Conservation (phyloP, 305 asterid genomes). For the Fraxinus latifolia region DNA sequence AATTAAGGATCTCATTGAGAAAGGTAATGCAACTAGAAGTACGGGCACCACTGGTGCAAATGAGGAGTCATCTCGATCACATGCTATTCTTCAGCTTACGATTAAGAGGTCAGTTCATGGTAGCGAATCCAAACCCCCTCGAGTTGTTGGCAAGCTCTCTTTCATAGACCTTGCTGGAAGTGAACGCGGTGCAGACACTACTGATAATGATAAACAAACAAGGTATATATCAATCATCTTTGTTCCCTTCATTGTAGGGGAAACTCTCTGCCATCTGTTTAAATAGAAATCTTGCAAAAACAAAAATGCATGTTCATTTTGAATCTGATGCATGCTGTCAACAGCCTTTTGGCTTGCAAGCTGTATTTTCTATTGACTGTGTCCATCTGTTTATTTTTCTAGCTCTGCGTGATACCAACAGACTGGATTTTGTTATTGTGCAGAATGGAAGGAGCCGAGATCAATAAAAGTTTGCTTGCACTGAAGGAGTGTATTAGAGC, state of each 20-base stretch:
- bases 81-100: conserved; percentile 94
- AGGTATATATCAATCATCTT: conserved; percentile 43
- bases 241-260: not conserved
- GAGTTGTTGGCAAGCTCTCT: conserved; percentile 91
- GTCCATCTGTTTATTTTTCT: not conserved
- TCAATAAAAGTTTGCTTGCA: conserved; percentile 94
- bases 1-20: conserved; percentile 89
- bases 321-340: conserved; percentile 3
- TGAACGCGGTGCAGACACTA: conserved; percentile 99
- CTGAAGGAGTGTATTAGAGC: conserved; percentile 98
- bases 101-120: conserved; percentile 82
- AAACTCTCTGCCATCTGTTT: not conserved
- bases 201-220: conserved; percentile 95
- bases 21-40: conserved; percentile 85
- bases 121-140: conserved; percentile 80
- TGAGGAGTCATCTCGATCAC: conserved; percentile 97
- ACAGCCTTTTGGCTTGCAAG: not conserved
- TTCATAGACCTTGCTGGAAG: conserved; percentile 99
- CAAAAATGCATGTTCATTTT: not conserved
- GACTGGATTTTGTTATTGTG: conserved; percentile 17
- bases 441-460: conserved; percentile 99
- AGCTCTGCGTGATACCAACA: not conserved
- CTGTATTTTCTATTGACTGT: not conserved
- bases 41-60: conserved; percentile 96
- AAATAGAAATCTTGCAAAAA: not conserved